Percentiles rank a stretch among this genome's conserved stretches.
These are phyloP conservation scores for Gnetum montanum DNA, from an alignment of 75 land plant genomes.

Conservation along the genomic window DNA sequence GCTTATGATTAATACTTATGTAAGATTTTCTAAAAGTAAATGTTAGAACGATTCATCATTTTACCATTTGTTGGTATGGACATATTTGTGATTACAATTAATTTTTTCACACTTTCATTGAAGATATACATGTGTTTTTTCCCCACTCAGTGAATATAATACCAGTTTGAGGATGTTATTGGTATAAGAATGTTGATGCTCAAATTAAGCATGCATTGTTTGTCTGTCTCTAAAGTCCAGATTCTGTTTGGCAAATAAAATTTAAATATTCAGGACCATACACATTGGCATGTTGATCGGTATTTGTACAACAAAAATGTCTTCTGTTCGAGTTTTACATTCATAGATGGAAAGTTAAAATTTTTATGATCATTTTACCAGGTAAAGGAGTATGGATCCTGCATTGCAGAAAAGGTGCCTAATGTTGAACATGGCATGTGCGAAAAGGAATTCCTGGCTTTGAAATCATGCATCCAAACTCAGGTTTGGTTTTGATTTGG, in stretches of 20 bases:
- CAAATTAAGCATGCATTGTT: neutral
- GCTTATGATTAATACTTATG: too few relatives aligned
- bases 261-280: neutral
- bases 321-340: neutral
- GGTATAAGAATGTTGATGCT: too few relatives aligned
- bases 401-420: constrained; percentile 71
- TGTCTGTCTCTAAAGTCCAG: neutral
- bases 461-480: constrained; percentile 75
- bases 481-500: constrained; percentile 27
- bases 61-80: too few relatives aligned
- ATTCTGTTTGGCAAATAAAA: neutral
- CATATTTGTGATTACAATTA: too few relatives aligned
- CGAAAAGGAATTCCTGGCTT: constrained; percentile 59
- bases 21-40: too few relatives aligned
- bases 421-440: constrained; percentile 88
- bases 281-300: too few relatives aligned
- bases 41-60: too few relatives aligned
- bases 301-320: neutral
- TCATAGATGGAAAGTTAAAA: neutral
- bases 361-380: constrained; percentile 12
- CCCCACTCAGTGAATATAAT: too few relatives aligned
- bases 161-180: too few relatives aligned
- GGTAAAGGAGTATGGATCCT: constrained; percentile 80
- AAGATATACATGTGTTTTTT: too few relatives aligned
- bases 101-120: too few relatives aligned